Conservation (phyloP, 352 stramenopile genomes). For the Pythium plurisporium region DNA sequence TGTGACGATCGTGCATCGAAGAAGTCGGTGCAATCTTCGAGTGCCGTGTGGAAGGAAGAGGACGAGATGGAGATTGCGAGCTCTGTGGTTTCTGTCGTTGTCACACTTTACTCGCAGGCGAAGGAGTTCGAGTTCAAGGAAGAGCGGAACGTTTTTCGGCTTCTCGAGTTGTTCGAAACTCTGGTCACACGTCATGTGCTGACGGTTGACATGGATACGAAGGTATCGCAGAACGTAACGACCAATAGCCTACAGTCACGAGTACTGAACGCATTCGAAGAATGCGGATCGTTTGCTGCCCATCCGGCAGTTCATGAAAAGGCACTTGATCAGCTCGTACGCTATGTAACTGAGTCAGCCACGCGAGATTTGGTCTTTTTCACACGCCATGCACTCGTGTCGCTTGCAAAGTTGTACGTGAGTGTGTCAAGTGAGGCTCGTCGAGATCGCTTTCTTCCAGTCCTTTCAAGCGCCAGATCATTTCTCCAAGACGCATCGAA, state of each 20-base stretch:
- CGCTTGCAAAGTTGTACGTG: slow-evolving; percentile 72
- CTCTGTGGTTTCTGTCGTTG: slow-evolving; percentile 62
- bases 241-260: slow-evolving; percentile 81
- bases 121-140: slow-evolving; percentile 75
- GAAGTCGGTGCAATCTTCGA: neutral
- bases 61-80: slow-evolving; percentile 80
- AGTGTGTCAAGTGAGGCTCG: slow-evolving; percentile 50
- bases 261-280: slow-evolving; percentile 81
- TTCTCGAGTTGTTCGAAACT: slow-evolving; percentile 60
- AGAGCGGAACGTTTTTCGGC: slow-evolving; percentile 47
- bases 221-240: slow-evolving; percentile 48
- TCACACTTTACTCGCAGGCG: slow-evolving; percentile 72
- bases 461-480: slow-evolving; percentile 64
- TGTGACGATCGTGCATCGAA: slow-evolving; percentile 35
- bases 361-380: slow-evolving; percentile 66
- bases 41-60: slow-evolving; percentile 46
- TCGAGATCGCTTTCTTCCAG: slow-evolving; percentile 48
- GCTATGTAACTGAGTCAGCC: slow-evolving; percentile 47
- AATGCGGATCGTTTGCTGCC: slow-evolving; percentile 61
- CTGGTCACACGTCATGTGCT: slow-evolving; percentile 72
- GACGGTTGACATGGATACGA: slow-evolving; percentile 21
- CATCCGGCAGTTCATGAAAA: slow-evolving; percentile 64
- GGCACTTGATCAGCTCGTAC: slow-evolving; percentile 62
- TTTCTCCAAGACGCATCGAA: slow-evolving; percentile 40
- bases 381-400: slow-evolving; percentile 67